Evolutionary conservation across 306 rosid genomes (phyloP).

Genomic region (Cicer cuneatum): DNA sequence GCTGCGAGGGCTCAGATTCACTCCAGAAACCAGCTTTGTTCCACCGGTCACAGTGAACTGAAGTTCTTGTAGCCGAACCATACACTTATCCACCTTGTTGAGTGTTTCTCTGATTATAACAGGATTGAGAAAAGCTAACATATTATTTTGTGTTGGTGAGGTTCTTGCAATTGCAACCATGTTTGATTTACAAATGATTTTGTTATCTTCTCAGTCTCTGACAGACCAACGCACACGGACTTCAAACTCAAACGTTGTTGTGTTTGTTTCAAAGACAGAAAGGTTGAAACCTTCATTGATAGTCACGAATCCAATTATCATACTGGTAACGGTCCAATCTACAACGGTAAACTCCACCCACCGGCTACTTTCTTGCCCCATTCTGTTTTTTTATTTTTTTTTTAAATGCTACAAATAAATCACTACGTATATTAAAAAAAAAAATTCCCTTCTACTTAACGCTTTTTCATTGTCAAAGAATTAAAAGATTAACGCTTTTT

Average conservation of each 20-base stretch:
- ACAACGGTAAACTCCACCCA: not conserved
- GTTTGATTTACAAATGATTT: no score
- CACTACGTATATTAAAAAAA: no score
- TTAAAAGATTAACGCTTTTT: not conserved
- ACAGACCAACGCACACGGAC: slow-evolving; percentile 5
- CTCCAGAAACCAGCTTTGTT: slow-evolving; percentile 76
- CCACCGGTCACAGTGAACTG: slow-evolving; percentile 86
- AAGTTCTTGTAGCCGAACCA: slow-evolving; percentile 90
- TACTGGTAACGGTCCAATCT: no score
- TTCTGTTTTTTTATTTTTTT: not conserved
- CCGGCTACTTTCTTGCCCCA: not conserved
- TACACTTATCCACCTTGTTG: slow-evolving; percentile 86
- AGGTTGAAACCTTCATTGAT: no score
- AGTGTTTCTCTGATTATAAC: slow-evolving; percentile 78
- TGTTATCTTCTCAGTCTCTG: slow-evolving; percentile 13
- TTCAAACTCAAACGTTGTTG: slow-evolving; percentile 26
- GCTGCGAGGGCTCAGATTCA: slow-evolving; percentile 93
- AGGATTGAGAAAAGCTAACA: slow-evolving; percentile 74
- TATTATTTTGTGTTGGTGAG: slow-evolving; percentile 73
- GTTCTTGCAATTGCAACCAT: slow-evolving; percentile 93
- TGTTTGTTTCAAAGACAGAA: not conserved
- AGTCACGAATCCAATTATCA: no score
- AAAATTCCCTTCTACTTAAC: not conserved
- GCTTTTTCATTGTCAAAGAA: not conserved
- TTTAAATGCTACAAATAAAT: no score